Base-by-base conservation (phyloP, 805 yeast genomes). In the Cyberlindnera nakhonratchasimensis region DNA sequence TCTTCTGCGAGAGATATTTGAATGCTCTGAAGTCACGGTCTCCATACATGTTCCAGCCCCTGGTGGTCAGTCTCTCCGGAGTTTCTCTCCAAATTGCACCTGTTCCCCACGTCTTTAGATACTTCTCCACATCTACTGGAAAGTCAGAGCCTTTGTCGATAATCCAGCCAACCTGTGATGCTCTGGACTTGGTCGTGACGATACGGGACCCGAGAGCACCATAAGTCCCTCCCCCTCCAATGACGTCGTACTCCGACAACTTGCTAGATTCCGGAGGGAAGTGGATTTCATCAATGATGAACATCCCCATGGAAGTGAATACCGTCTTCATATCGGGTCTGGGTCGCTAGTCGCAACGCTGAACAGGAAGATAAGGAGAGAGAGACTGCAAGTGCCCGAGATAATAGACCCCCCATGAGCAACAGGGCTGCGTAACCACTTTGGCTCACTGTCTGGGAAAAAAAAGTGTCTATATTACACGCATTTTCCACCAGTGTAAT, bases 211-310 rank as follows among this genome's bases (percentile, higher is more conserved):
- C 96, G 13, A 84, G 65, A 1, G 80, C 75, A 2, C 89, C 89
- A 59, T 75, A 90, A 1, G 91, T 77, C 0, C 95, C 96, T 2
- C 90, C 98, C 2, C 98, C 98, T 1, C 98, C 98, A 35, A 86
- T 69, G 7, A 90, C 70, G 57, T 86, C 61, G 47, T 53, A 59
- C 50, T 66, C 69, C 43, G 65, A 38, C 48, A 64, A 49, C 40
- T 34, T 33, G 61, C 51, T 38, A 62, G 49, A 45, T 8, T 39
- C 42, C 3, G 42, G 58, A 0, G 77, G 72, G 54, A 77, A 80
- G 43, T 77, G 80, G 51, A 89, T 86, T 50, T 87, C 96, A 61
- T 90, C 98, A 14, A 90, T 74, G 54, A 91, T 88, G 64, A 88
- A 84, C 87, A 90, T 82, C 34, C 96, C 98, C 68, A 86, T 68